Evolutionary conservation across 352 stramenopile genomes (phyloP), one percentile per base, ranked within the genome.

Genomic region (Pythium pyrilobum): DNA sequence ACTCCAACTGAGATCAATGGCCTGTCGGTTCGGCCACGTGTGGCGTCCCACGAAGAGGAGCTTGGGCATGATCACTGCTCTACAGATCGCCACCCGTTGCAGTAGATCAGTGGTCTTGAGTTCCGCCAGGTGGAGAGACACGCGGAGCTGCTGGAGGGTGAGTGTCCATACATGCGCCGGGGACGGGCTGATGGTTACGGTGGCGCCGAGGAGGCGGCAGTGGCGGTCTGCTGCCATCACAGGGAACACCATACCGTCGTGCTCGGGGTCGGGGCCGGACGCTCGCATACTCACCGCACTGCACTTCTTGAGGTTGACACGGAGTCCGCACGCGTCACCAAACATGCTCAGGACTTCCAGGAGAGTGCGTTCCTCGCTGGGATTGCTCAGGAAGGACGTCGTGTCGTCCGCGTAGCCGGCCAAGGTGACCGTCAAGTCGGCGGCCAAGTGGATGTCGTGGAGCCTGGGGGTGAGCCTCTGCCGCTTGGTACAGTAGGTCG

Each of bases 351-450:
- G 42, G 1, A 52, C 23, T 2, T 15, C 5, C 0, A 53, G 33
- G 0, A 61, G 34, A 1, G 36, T 5, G 0, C 2, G 16, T 24
- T 53, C 53, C 16, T 54, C 31, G 1, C 8, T 12, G 0, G 52
- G 52, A 18, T 59, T 31, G 0, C 5, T 0, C 0, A 59, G 41
- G 18, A 45, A 59, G 0, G 18, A 24, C 4, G 52, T 52, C 3
- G 52, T 52, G 32, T 46, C 52, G 34, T 59, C 52, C 0, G 52
- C 41, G 33, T 52, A 59, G 4, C 52, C 52, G 5, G 16, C 25
- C 2, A 44, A 9, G 9, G 5, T 58, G 12, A 58, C 39, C 28
- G 8, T 16, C 15, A 28, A 6, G 4, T 15, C 5, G 5, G 12
- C 13, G 7, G 20, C 13, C 5, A 49, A 15, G 4, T 18, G 13